Base-by-base conservation (phyloP, 768 basidiomycete species). In the Tylopilus sp. region DNA sequence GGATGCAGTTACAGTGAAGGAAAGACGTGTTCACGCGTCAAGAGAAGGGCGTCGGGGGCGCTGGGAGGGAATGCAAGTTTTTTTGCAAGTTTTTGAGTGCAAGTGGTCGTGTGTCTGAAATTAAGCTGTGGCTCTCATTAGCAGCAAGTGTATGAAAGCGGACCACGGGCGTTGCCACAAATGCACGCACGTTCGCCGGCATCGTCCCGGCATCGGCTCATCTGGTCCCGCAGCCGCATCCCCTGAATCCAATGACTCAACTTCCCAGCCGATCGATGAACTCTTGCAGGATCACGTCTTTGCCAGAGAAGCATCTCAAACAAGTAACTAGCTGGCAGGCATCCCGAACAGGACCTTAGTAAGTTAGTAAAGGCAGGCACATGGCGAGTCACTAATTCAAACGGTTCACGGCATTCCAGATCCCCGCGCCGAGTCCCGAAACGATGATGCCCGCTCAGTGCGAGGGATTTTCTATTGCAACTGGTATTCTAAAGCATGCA, bases 171-270 rank as follows among this genome's bases (percentile, higher is more conserved):
- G 51, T 60, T 56, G 61, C 61, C 57, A 58, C 49, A 41, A n/a
- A 31, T 43, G 50, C 50, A 68, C 73, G 72, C 72, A 73, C 72
- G 72, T 73, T 73, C 72, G 70, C 61, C 69, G 59, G 71, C 62
- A 65, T 50, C 21, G 58, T 31, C 52, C 60, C 68, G 49, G 56
- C 68, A 66, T 25, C 34, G 50, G 45, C 53, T n/a, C 50, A 42
- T 41, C 45, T 52, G 34, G 50, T 51, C 34, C 46, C 34, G 51
- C 52, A 45, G 37, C 49, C 43, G 37, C 40, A 24, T 45, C 54
- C 54, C 58, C 60, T 59, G 33, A 59, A 48, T 46, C 72, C 71
- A 56, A 73, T 71, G 10, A 41, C 31, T 31, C 41, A 17, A 19
- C n/a, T n/a, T n/a, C n/a, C n/a, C n/a, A n/a, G n/a, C n/a, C n/a